Percentiles rank a stretch among this genome's conserved stretches.
Conservation (phyloP, 2,329 filamentous ascomycete genomes). For the Taxawa tesnikishii region DNA sequence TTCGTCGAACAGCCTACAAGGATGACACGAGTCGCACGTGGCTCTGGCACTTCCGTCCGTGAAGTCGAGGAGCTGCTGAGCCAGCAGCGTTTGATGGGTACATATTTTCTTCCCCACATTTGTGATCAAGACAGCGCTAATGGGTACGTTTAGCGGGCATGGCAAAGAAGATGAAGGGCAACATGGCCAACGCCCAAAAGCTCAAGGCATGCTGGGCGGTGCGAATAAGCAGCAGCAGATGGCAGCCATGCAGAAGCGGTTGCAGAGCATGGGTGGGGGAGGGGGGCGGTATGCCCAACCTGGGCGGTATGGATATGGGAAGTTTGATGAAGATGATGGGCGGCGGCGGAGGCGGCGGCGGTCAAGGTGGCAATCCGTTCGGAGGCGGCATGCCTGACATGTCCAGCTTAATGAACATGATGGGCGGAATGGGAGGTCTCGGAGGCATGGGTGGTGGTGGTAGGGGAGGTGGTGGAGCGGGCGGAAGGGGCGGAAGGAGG, state of each 20-base stretch:
- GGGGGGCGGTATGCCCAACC: slow-evolving; percentile 50
- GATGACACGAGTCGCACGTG: slow-evolving; percentile 83
- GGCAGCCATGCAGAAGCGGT: slow-evolving; percentile 90
- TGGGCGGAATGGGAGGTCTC: slow-evolving; percentile 57
- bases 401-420: no score
- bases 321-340: slow-evolving; percentile 69
- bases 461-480: slow-evolving; percentile 30
- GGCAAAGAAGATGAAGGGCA: slow-evolving; percentile 97
- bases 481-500: slow-evolving; percentile 7
- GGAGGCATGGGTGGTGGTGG: slow-evolving; percentile 40
- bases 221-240: slow-evolving; percentile 90
- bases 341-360: slow-evolving; percentile 39
- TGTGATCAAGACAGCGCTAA: background rate
- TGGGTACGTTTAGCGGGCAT: slow-evolving; percentile 56
- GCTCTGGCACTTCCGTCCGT: slow-evolving; percentile 77
- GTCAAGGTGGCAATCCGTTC: slow-evolving; percentile 48
- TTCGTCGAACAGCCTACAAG: slow-evolving; percentile 85
- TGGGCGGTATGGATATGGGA: slow-evolving; percentile 48
- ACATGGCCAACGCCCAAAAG: slow-evolving; percentile 97
- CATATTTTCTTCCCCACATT: background rate
- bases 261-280: slow-evolving; percentile 79
- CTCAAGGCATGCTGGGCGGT: slow-evolving; percentile 81
- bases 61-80: slow-evolving; percentile 97
- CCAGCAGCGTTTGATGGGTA: slow-evolving; percentile 86
- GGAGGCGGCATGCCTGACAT: slow-evolving; percentile 45